Conservation (phyloP, 1,284 basidiomycete species). For the Coniferiporia sulphurascens region DNA sequence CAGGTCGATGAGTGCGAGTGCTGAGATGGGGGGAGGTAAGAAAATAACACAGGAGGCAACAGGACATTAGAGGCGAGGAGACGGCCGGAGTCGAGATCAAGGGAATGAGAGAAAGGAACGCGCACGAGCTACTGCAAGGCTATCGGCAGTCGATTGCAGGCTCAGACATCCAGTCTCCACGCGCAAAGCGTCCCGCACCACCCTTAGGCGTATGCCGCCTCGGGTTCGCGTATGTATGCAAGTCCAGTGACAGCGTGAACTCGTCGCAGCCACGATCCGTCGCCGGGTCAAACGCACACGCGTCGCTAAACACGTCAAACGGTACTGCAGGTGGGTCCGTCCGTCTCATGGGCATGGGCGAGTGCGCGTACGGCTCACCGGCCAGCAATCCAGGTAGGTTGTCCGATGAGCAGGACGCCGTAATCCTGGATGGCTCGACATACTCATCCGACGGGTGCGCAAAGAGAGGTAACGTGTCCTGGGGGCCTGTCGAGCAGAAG, state of each 20-base stretch:
- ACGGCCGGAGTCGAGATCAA: neutral
- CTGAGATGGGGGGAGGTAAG: neutral
- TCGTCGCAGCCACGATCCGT: neutral
- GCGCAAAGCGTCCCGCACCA: neutral
- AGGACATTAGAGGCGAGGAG: neutral
- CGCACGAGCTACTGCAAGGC: neutral
- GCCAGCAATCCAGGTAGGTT: neutral
- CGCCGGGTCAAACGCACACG: neutral
- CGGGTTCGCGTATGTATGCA: neutral
- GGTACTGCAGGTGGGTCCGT: neutral
- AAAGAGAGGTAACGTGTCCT: constrained; percentile 15
- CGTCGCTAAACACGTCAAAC: neutral
- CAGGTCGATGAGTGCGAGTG: neutral
- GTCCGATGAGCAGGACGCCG: neutral
- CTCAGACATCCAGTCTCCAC: neutral
- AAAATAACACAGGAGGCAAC: neutral
- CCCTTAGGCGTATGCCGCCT: neutral
- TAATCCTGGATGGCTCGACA: neutral
- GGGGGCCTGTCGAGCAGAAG: constrained; percentile 18
- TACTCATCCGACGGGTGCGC: neutral
- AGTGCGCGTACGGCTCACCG: neutral
- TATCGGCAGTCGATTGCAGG: neutral
- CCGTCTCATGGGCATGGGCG: neutral
- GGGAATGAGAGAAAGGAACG: neutral
- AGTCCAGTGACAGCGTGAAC: constrained; percentile 3